Evolutionary conservation across 768 basidiomycete species (phyloP).

Genomic region (Rhodotorula kratochvilovae): DNA sequence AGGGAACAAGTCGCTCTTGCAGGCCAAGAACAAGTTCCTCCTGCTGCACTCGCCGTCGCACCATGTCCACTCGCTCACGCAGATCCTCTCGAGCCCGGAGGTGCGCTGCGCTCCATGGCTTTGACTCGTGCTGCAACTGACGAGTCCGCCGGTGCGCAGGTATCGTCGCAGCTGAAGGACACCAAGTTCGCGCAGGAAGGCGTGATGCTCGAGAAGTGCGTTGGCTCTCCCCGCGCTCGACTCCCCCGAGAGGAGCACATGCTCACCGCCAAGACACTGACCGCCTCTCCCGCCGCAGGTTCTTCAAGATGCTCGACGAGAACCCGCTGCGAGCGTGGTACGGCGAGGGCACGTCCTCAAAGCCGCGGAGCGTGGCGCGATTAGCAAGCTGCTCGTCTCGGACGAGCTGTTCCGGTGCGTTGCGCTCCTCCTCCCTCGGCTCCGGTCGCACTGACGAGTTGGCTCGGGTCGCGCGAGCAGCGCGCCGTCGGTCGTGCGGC

Average conservation of each 20-base stretch:
- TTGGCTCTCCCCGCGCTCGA: background rate
- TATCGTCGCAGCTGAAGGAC: slow-evolving; percentile 72
- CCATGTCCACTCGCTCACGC: slow-evolving; percentile 91
- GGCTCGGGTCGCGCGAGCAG: slow-evolving; percentile 49
- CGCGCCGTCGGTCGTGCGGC: slow-evolving; percentile 67
- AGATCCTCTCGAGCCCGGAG: slow-evolving; percentile 90
- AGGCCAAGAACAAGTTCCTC: slow-evolving; percentile 75
- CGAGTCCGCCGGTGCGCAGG: slow-evolving; percentile 50
- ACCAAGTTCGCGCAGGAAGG: slow-evolving; percentile 96
- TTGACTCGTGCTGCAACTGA: too few relatives aligned
- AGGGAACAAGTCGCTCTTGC: slow-evolving; percentile 75
- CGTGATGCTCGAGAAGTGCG: slow-evolving; percentile 77
- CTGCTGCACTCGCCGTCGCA: slow-evolving; percentile 87
- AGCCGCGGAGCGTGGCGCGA: slow-evolving; percentile 86
- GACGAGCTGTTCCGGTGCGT: slow-evolving; percentile 84
- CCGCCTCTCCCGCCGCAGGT: slow-evolving; percentile 58
- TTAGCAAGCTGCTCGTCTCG: slow-evolving; percentile 89
- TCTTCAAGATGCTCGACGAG: slow-evolving; percentile 92
- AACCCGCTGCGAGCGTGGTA: slow-evolving; percentile 99
- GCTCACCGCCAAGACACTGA: too few relatives aligned
- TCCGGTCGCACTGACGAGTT: too few relatives aligned
- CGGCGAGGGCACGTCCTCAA: slow-evolving; percentile 86
- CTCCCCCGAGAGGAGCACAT: too few relatives aligned
- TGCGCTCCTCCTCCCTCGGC: too few relatives aligned
- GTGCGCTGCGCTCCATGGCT: too few relatives aligned